These are phyloP conservation scores for Penicillium sp. DNA, from an alignment of 2,329 filamentous ascomycete species.

Conservation along the genomic window DNA sequence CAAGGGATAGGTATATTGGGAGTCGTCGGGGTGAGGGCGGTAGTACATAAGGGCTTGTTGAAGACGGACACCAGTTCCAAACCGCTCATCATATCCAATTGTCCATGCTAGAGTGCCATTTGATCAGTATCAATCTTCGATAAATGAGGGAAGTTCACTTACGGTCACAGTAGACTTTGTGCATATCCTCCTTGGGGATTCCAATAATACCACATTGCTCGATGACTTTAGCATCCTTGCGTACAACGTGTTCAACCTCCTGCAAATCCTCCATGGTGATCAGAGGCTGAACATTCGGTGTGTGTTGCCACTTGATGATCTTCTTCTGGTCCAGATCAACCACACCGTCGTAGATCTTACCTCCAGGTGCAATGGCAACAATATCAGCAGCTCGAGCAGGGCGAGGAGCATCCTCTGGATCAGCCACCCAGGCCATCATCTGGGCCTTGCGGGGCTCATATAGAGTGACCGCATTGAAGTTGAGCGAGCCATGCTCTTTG, in stretches of 20 bases:
- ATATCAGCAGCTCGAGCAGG: constrained; percentile 76
- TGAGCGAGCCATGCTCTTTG: constrained; percentile 66
- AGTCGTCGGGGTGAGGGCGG: constrained; percentile 77
- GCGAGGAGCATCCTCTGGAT: constrained; percentile 58
- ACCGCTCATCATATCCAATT: constrained; percentile 89
- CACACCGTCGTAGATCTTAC: constrained; percentile 78
- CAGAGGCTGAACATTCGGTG: constrained; percentile 77
- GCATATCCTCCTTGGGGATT: constrained; percentile 78
- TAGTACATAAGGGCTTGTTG: constrained; percentile 98
- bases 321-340: constrained; percentile 68
- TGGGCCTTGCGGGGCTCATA: constrained; percentile 82
- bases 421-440: constrained; percentile 75
- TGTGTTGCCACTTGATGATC: constrained; percentile 70
- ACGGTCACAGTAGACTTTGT: constrained; percentile 93
- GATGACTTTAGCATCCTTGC: constrained; percentile 80
- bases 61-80: constrained; percentile 72
- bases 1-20: constrained; percentile 85
- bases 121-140: constrained; percentile 4
- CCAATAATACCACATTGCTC: constrained; percentile 84
- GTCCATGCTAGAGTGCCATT: constrained; percentile 65
- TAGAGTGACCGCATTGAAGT: constrained; percentile 83
- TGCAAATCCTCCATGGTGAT: constrained; percentile 91
- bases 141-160: constrained; percentile 31
- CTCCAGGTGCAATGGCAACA: constrained; percentile 74
- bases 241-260: constrained; percentile 70